phyloP scores from a whole-genome alignment of 345 rosid species.

The Zanthoxylum bungeanum region DNA sequence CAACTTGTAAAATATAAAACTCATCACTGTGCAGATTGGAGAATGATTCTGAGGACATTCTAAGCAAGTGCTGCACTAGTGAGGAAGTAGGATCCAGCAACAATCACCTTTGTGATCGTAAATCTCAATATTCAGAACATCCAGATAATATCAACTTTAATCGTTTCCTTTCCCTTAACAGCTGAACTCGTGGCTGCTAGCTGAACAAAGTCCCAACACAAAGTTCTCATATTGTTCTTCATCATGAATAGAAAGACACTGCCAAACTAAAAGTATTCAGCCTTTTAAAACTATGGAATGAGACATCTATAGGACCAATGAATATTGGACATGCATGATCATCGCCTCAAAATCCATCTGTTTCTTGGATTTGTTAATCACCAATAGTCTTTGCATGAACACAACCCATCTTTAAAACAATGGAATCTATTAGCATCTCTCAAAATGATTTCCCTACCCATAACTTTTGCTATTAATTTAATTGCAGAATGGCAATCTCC shows the following conservation, averaged over 20 bases:
- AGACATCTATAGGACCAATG: background rate
- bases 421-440: slow-evolving; percentile 86
- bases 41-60: background rate
- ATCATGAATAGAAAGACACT: too few relatives aligned
- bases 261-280: too few relatives aligned
- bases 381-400: slow-evolving; percentile 83
- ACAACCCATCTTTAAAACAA: slow-evolving; percentile 65
- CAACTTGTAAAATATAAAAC: background rate
- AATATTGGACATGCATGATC: background rate
- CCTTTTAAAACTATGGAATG: too few relatives aligned
- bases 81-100: background rate
- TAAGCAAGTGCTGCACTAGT: background rate
- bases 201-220: too few relatives aligned
- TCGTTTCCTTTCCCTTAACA: background rate
- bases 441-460: slow-evolving; percentile 64
- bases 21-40: background rate
- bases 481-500: slow-evolving; percentile 79
- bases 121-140: background rate
- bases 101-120: background rate
- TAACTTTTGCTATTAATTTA: slow-evolving; percentile 62
- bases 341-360: slow-evolving; percentile 12
- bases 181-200: background rate
- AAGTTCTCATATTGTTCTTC: too few relatives aligned
- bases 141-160: background rate
- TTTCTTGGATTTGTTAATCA: slow-evolving; percentile 19